Conservation (phyloP, 1,284 basidiomycete genomes). For the Hypsizygus ulmarius region DNA sequence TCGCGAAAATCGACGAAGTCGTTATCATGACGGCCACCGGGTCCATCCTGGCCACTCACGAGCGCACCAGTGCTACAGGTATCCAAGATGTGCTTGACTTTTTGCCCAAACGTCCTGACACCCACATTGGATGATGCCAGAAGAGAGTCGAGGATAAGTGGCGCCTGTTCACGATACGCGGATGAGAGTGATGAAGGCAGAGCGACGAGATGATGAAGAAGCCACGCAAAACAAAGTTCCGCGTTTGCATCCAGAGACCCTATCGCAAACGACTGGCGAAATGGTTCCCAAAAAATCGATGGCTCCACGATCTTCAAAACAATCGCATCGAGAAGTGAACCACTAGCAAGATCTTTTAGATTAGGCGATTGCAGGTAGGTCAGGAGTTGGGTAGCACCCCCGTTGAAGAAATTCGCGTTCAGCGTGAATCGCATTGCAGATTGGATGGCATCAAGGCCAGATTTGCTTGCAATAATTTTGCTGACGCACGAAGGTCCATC, state of each 20-base stretch:
- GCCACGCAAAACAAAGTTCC: slow-evolving; percentile 45
- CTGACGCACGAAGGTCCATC: slow-evolving; percentile 40
- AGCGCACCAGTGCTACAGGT: slow-evolving; percentile 24
- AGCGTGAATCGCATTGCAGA: slow-evolving; percentile 44
- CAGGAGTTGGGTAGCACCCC: slow-evolving; percentile 36
- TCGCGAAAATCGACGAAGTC: slow-evolving; percentile 56
- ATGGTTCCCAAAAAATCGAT: slow-evolving; percentile 51
- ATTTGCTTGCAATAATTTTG: slow-evolving; percentile 37
- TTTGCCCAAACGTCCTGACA: slow-evolving; percentile 34
- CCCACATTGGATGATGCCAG: slow-evolving; percentile 33
- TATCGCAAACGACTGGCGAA: slow-evolving; percentile 38
- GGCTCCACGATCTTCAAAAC: slow-evolving; percentile 47
- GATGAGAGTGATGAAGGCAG: slow-evolving; percentile 35
- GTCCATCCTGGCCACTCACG: slow-evolving; percentile 26
- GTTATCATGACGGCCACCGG: slow-evolving; percentile 68
- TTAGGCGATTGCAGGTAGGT: slow-evolving; percentile 40
- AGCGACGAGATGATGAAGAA: slow-evolving; percentile 47
- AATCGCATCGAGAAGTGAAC: slow-evolving; percentile 40
- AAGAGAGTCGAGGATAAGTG: slow-evolving; percentile 32
- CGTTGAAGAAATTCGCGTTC: slow-evolving; percentile 43
- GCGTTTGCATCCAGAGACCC: slow-evolving; percentile 35
- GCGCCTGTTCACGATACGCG: slow-evolving; percentile 37
- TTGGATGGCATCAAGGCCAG: slow-evolving; percentile 43
- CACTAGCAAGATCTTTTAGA: slow-evolving; percentile 38
- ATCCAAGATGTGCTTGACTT: slow-evolving; percentile 43